Conservation (phyloP, 176 grass and related monocot genomes). For the Aechmea fasciata region DNA sequence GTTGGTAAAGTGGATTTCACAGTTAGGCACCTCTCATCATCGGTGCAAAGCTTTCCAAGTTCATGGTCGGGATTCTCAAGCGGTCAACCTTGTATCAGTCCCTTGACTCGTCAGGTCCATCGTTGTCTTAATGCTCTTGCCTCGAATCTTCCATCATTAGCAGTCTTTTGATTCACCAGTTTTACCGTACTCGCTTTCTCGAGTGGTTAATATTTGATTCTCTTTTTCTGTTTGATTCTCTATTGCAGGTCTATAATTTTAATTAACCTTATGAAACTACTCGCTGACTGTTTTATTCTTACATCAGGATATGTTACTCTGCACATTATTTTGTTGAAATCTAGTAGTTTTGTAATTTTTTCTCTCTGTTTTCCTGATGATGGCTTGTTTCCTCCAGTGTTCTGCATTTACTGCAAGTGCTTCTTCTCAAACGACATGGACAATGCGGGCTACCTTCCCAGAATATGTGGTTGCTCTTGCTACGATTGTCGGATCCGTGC, state of each 20-base stretch:
- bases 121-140: no score
- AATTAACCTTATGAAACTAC: neutral
- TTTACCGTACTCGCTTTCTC: neutral
- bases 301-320: neutral
- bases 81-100: conserved; percentile 60
- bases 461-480: conserved; percentile 97
- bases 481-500: conserved; percentile 94
- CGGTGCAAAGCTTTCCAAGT: conserved; percentile 53
- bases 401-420: conserved; percentile 56
- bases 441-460: conserved; percentile 84
- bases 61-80: conserved; percentile 62
- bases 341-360: no score
- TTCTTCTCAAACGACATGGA: conserved; percentile 82
- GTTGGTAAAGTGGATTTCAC: conserved; percentile 98
- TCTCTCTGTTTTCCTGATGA: conserved; percentile 5
- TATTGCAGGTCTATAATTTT: neutral
- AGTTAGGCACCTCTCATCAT: conserved; percentile 88
- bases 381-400: conserved; percentile 40
- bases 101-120: conserved; percentile 36
- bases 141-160: neutral
- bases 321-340: no score
- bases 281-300: neutral
- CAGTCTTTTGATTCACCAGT: neutral
- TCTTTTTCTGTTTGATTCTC: neutral
- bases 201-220: neutral